These are phyloP conservation scores for Cryptococcus maquisensis DNA, from an alignment of 1,284 basidiomycete species.

Conservation along the genomic window DNA sequence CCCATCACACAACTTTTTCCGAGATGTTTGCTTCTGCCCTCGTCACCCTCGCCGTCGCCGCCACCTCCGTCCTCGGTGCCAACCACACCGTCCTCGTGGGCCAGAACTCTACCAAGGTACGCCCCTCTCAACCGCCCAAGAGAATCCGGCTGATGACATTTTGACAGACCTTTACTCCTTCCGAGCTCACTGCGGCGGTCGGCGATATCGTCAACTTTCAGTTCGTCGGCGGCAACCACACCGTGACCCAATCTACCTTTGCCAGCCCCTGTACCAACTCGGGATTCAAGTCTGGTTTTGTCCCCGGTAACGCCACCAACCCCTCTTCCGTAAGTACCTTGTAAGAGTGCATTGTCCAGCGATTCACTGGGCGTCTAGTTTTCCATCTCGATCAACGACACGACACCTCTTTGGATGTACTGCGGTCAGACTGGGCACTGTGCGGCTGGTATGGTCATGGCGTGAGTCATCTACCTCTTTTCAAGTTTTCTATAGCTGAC, in stretches of 20 bases:
- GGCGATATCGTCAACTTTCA: constrained; percentile 17
- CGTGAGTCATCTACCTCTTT: constrained; percentile 5
- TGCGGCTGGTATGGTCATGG: constrained; percentile 61
- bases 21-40: not conserved
- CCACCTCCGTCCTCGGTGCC: not conserved
- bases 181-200: constrained; percentile 4
- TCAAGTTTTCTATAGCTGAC: not conserved
- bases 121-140: not conserved
- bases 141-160: not conserved
- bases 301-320: constrained; percentile 6
- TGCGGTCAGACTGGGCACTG: constrained; percentile 58
- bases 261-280: constrained; percentile 53
- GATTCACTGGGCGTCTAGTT: constrained; percentile 22
- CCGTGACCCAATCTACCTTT: constrained; percentile 60
- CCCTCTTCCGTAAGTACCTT: constrained; percentile 56
- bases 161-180: constrained; percentile 2
- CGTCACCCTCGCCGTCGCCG: not conserved
- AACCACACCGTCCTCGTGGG: not conserved
- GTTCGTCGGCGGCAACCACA: constrained; percentile 54
- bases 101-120: not conserved
- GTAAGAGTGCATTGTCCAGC: constrained; percentile 9
- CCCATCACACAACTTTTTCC: not conserved
- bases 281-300: constrained; percentile 57
- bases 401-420: constrained; percentile 62
- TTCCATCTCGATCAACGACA: constrained; percentile 49